Evolutionary conservation across 2,329 filamentous ascomycete species (phyloP).

Genomic region (Fusarium chlamydosporum): DNA sequence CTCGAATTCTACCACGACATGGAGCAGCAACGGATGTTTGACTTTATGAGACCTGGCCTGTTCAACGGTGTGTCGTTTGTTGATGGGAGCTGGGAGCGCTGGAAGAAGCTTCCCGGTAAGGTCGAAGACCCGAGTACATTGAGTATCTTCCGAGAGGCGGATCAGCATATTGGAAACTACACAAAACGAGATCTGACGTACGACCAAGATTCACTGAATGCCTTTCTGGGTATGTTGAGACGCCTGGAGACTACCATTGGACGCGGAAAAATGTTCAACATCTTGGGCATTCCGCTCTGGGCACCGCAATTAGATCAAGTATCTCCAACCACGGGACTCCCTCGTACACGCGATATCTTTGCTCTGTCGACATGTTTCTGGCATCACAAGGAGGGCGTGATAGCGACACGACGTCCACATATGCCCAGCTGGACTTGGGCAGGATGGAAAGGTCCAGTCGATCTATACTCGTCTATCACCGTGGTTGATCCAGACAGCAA

Average conservation of each 20-base stretch:
- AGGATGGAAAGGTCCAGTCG: conserved; percentile 55
- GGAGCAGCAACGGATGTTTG: conserved; percentile 55
- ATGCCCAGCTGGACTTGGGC: conserved; percentile 58
- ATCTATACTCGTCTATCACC: conserved; percentile 54
- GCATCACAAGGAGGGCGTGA: conserved; percentile 53
- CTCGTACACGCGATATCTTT: conserved; percentile 54
- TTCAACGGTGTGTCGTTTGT: conserved; percentile 56
- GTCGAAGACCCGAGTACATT: conserved; percentile 53
- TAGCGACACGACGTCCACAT: conserved; percentile 50
- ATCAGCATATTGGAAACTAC: conserved; percentile 55
- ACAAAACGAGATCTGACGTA: conserved; percentile 50
- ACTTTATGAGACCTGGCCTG: conserved; percentile 55
- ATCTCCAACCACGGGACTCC: conserved; percentile 31
- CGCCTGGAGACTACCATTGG: conserved; percentile 53
- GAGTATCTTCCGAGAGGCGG: conserved; percentile 55
- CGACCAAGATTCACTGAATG: conserved; percentile 55
- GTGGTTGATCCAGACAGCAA: conserved; percentile 53
- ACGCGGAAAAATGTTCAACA: conserved; percentile 50
- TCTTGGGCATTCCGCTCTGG: conserved; percentile 55
- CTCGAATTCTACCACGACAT: conserved; percentile 53
- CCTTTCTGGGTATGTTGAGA: conserved; percentile 53
- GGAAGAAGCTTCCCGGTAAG: conserved; percentile 52
- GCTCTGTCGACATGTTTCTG: conserved; percentile 56
- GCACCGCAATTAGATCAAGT: conserved; percentile 41
- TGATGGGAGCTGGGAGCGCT: conserved; percentile 56